Conservation (phyloP, 768 basidiomycete species). For the Rhodotorula diobovata region DNA sequence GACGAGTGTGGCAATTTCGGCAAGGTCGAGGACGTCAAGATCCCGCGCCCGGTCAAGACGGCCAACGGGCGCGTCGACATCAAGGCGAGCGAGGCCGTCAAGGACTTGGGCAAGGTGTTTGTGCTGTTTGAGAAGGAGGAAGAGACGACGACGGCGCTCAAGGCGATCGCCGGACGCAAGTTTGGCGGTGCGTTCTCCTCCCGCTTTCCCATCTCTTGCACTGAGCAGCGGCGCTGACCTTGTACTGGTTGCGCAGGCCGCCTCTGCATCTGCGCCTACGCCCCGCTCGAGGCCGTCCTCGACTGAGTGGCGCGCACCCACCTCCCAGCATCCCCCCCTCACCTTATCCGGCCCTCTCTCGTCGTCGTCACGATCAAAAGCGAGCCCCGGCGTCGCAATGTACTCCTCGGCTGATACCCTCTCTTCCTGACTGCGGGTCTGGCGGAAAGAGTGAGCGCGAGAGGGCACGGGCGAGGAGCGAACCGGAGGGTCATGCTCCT, state of each 20-base stretch:
- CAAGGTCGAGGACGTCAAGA: conserved; percentile 72
- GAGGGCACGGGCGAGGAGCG: too few relatives aligned
- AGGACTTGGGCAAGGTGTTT: conserved; percentile 92
- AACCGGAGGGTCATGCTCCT: too few relatives aligned
- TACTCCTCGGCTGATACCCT: too few relatives aligned
- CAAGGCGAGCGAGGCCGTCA: conserved; percentile 57
- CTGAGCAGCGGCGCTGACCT: neutral
- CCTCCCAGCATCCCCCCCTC: too few relatives aligned
- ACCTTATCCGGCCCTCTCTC: too few relatives aligned
- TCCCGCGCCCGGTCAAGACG: conserved; percentile 83
- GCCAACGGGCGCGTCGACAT: conserved; percentile 68
- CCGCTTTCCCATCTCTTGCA: neutral
- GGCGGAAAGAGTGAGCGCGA: too few relatives aligned
- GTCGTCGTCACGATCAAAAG: too few relatives aligned
- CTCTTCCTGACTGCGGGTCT: too few relatives aligned
- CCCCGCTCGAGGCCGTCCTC: conserved; percentile 30
- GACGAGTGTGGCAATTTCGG: conserved; percentile 79
- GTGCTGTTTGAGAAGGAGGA: conserved; percentile 70
- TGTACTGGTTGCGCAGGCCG: conserved; percentile 10
- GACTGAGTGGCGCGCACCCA: too few relatives aligned
- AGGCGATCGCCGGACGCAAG: conserved; percentile 68
- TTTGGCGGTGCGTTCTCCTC: conserved; percentile 31
- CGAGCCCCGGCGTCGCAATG: too few relatives aligned
- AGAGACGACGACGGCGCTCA: conserved; percentile 67
- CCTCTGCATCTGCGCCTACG: conserved; percentile 39